Evolutionary conservation across 2,329 filamentous ascomycete genomes (phyloP).

Genomic region (Venturia oleaginea): DNA sequence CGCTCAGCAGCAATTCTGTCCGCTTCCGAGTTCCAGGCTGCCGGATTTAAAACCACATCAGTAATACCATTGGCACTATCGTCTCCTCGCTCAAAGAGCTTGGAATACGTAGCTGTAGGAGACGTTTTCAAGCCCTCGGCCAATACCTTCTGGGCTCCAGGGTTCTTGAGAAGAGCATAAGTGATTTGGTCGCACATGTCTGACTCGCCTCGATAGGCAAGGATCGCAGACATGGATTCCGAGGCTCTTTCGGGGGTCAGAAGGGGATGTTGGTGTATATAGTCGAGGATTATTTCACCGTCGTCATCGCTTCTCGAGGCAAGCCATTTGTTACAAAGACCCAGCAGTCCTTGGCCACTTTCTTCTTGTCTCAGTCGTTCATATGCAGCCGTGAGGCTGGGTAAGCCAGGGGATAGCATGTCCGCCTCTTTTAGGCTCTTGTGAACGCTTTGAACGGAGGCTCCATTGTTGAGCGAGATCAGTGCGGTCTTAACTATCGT

Average conservation of each 20-base stretch:
- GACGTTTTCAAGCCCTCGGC: constrained; percentile 28
- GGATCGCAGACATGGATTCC: constrained; percentile 33
- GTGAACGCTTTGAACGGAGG: constrained; percentile 31
- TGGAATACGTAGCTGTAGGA: constrained; percentile 35
- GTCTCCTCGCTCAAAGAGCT: constrained; percentile 36
- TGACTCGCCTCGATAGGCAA: constrained; percentile 33
- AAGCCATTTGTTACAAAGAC: constrained; percentile 28
- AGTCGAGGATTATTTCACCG: constrained; percentile 30
- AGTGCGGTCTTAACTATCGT: not conserved
- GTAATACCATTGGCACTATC: constrained; percentile 37
- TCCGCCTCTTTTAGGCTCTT: constrained; percentile 36
- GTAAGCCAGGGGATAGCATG: constrained; percentile 33
- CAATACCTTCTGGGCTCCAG: constrained; percentile 32
- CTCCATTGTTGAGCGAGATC: constrained; percentile 15
- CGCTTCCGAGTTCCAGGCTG: constrained; percentile 33
- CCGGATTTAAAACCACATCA: constrained; percentile 32
- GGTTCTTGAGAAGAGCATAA: constrained; percentile 27
- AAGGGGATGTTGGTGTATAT: constrained; percentile 19
- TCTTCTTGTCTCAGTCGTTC: constrained; percentile 31
- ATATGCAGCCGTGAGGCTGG: constrained; percentile 33
- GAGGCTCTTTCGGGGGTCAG: constrained; percentile 31
- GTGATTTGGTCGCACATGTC: constrained; percentile 33
- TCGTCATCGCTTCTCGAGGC: constrained; percentile 28
- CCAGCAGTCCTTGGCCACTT: constrained; percentile 25
- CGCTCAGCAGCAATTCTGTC: constrained; percentile 37